Percentiles rank a stretch among this genome's conserved stretches.
These are phyloP conservation scores for Clathrus columnatus DNA, from an alignment of 768 basidiomycete species.

Conservation along the genomic window DNA sequence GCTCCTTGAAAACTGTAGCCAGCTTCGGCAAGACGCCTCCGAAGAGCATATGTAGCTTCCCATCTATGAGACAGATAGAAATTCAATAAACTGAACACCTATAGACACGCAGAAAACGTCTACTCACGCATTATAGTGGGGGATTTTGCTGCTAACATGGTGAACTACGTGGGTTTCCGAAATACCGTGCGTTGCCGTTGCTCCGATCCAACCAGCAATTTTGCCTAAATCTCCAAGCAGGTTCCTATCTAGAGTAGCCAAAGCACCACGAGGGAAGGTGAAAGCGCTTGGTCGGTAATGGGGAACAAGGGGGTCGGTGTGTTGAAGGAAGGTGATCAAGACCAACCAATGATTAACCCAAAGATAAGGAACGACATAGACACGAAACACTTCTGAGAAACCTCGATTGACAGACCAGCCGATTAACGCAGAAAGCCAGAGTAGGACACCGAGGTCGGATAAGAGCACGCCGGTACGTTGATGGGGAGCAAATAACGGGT, in stretches of 20 bases:
- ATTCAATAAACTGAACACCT: background rate
- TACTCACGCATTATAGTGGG: constrained; percentile 79
- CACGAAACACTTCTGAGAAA: constrained; percentile 61
- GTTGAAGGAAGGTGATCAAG: constrained; percentile 94
- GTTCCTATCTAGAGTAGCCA: constrained; percentile 81
- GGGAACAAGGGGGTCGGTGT: constrained; percentile 91
- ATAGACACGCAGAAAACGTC: background rate
- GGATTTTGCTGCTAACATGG: constrained; percentile 92
- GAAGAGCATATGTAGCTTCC: constrained; percentile 85
- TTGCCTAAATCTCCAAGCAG: constrained; percentile 71
- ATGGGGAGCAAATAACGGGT: constrained; percentile 77
- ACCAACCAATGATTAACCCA: constrained; percentile 96
- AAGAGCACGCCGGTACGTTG: constrained; percentile 69
- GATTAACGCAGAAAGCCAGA: constrained; percentile 59
- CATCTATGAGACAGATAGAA: constrained; percentile 38
- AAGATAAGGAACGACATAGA: constrained; percentile 85
- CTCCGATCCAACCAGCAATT: constrained; percentile 80
- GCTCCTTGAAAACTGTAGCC: constrained; percentile 58
- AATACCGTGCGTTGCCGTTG: constrained; percentile 81
- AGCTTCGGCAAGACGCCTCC: constrained; percentile 57
- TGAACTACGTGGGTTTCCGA: constrained; percentile 91
- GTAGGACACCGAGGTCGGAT: constrained; percentile 73
- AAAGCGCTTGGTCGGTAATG: constrained; percentile 88
- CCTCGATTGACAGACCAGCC: constrained; percentile 52
- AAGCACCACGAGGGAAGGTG: constrained; percentile 89